phyloP scores from a whole-genome alignment of 257 asterid genomes.

The Lithospermum erythrorhizon region DNA sequence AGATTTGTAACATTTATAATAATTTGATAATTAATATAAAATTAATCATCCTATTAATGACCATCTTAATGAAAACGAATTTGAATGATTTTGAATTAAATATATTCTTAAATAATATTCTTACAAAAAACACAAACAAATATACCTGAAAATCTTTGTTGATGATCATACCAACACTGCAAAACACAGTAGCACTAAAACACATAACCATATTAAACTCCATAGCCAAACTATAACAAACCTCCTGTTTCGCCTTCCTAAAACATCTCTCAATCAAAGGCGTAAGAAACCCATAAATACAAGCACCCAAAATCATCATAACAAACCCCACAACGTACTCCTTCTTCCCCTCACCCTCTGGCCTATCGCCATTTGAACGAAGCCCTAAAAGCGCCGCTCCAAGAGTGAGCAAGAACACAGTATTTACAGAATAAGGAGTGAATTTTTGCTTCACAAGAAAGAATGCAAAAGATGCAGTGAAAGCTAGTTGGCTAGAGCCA shows the following conservation, averaged over 20 bases:
- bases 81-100: no score
- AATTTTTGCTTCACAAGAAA: slow-evolving; percentile 18
- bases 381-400: slow-evolving; percentile 15
- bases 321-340: slow-evolving; percentile 13
- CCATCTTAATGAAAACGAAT: no score
- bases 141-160: slow-evolving; percentile 16
- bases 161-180: slow-evolving; percentile 13
- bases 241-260: slow-evolving; percentile 11
- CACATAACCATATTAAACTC: slow-evolving; percentile 17
- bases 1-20: no score
- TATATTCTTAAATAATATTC: no score
- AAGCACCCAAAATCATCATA: slow-evolving; percentile 10
- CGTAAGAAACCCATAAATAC: slow-evolving; percentile 10
- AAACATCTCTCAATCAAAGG: slow-evolving; percentile 14
- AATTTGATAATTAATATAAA: no score
- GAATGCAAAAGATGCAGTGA: slow-evolving; percentile 18
- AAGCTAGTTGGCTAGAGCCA: slow-evolving; percentile 11
- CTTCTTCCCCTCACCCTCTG: slow-evolving; percentile 11
- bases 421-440: slow-evolving; percentile 10
- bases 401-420: slow-evolving; percentile 9
- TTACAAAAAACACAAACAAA: neutral
- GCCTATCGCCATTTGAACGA: slow-evolving; percentile 13
- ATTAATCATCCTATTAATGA: no score
- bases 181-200: slow-evolving; percentile 9
- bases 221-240: slow-evolving; percentile 13